phyloP scores from a whole-genome alignment of 768 basidiomycete genomes.

The Scleroderma bovista region DNA sequence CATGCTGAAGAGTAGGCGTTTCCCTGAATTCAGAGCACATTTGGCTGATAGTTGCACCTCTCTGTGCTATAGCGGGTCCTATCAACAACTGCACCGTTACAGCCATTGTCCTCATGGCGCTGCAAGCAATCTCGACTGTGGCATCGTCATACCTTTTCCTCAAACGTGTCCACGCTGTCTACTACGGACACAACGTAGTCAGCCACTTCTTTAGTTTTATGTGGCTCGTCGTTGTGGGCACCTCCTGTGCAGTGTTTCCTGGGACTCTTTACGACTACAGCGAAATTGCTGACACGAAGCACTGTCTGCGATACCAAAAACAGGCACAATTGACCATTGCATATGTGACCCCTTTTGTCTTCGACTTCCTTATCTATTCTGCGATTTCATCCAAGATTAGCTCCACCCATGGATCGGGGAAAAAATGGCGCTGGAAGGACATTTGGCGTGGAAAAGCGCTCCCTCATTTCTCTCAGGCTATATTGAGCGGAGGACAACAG shows the following conservation, averaged over 20 bases:
- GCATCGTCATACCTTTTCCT: slow-evolving; percentile 25
- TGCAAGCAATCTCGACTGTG: neutral
- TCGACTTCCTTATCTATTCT: slow-evolving; percentile 28
- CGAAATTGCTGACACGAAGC: slow-evolving; percentile 22
- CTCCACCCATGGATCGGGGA: slow-evolving; percentile 4
- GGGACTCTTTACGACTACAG: slow-evolving; percentile 7
- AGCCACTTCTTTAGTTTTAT: slow-evolving; percentile 14
- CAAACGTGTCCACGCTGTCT: slow-evolving; percentile 27
- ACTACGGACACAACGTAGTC: slow-evolving; percentile 10
- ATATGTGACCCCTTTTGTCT: slow-evolving; percentile 14
- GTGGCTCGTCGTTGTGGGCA: slow-evolving; percentile 23
- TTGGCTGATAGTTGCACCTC: neutral
- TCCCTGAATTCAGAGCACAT: neutral
- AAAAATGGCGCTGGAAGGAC: slow-evolving; percentile 6
- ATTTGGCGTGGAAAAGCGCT: slow-evolving; percentile 17
- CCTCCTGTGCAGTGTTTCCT: slow-evolving; percentile 18
- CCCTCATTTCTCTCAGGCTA: slow-evolving; percentile 19
- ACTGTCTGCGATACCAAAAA: slow-evolving; percentile 11
- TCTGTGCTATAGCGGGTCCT: neutral
- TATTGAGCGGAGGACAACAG: slow-evolving; percentile 27
- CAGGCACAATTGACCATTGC: slow-evolving; percentile 2
- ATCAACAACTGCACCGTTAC: neutral
- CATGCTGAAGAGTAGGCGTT: slow-evolving; percentile 15
- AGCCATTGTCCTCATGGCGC: neutral
- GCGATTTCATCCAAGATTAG: slow-evolving; percentile 24